These are phyloP conservation scores for Rugiboletus extremiorientalis DNA, from an alignment of 1,284 basidiomycete genomes.

Conservation along the genomic window DNA sequence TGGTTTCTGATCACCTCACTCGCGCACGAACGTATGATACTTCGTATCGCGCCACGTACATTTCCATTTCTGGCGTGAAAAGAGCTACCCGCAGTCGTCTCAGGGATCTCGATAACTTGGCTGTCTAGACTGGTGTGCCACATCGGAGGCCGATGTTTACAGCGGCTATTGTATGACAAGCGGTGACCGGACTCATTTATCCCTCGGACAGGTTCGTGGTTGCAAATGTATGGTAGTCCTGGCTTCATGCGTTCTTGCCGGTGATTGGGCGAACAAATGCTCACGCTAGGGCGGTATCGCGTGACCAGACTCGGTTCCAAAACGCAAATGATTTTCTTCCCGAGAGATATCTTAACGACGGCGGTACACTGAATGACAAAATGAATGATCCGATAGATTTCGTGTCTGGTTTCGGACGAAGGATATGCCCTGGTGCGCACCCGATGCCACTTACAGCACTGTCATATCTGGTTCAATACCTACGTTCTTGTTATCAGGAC, in stretches of 20 bases:
- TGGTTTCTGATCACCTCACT: constrained; percentile 18
- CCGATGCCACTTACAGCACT: not conserved
- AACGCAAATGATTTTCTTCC: constrained; percentile 17
- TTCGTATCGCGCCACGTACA: not conserved
- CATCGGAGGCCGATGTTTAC: constrained; percentile 15
- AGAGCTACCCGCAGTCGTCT: no score
- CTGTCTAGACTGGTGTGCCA: constrained; percentile 15
- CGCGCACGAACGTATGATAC: constrained; percentile 6
- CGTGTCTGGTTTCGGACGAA: constrained; percentile 23
- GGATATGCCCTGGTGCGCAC: constrained; percentile 14
- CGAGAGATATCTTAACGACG: constrained; percentile 12
- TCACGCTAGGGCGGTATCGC: constrained; percentile 20
- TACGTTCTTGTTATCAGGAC: not conserved
- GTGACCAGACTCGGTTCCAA: constrained; percentile 18
- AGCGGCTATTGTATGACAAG: constrained; percentile 19
- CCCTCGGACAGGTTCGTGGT: constrained; percentile 16
- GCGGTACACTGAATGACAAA: constrained; percentile 14
- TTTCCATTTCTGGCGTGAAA: no score
- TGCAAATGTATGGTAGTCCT: constrained; percentile 20
- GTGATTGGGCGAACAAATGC: no score
- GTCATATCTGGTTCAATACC: not conserved
- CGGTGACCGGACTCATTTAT: no score
- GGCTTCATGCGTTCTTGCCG: not conserved
- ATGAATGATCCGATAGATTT: constrained; percentile 15
- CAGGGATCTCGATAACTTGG: not conserved